phyloP scores from a whole-genome alignment of 2,329 filamentous ascomycete genomes.

The Claviceps arundinis region DNA sequence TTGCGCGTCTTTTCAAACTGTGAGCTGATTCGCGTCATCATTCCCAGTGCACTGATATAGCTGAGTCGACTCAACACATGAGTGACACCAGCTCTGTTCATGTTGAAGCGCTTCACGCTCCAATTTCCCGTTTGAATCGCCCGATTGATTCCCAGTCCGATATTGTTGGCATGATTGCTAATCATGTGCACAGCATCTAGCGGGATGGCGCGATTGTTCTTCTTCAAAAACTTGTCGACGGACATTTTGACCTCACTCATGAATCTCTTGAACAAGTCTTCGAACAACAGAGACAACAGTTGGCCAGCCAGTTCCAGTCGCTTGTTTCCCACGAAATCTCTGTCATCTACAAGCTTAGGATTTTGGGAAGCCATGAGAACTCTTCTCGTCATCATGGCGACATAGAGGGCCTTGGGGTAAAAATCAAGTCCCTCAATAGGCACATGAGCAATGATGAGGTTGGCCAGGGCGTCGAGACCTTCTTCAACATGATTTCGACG shows the following conservation, averaged over 20 bases:
- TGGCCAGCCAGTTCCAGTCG: slow-evolving; percentile 89
- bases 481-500: slow-evolving; percentile 78
- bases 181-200: slow-evolving; percentile 82
- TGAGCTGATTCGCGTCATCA: slow-evolving; percentile 98
- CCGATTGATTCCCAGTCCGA: slow-evolving; percentile 86
- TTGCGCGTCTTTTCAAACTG: slow-evolving; percentile 99
- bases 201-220: slow-evolving; percentile 75
- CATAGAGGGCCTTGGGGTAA: slow-evolving; percentile 89
- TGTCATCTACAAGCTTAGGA: slow-evolving; percentile 78
- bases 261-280: slow-evolving; percentile 96
- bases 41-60: slow-evolving; percentile 91
- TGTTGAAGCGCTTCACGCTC: slow-evolving; percentile 95
- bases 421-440: slow-evolving; percentile 86
- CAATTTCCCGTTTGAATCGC: slow-evolving; percentile 97
- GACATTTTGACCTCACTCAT: slow-evolving; percentile 78
- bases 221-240: slow-evolving; percentile 91
- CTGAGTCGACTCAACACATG: slow-evolving; percentile 91
- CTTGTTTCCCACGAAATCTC: slow-evolving; percentile 98
- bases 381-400: slow-evolving; percentile 94
- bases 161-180: slow-evolving; percentile 70
- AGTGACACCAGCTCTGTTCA: slow-evolving; percentile 94
- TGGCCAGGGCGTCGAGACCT: slow-evolving; percentile 81
- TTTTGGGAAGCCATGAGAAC: slow-evolving; percentile 91
- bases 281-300: slow-evolving; percentile 83
- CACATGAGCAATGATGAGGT: slow-evolving; percentile 89